A percentile compares a stretch with the other conserved stretches of the same genome.
Conservation (phyloP, 1,139 yeast species). For the Hyphopichia pseudoburtonii region DNA sequence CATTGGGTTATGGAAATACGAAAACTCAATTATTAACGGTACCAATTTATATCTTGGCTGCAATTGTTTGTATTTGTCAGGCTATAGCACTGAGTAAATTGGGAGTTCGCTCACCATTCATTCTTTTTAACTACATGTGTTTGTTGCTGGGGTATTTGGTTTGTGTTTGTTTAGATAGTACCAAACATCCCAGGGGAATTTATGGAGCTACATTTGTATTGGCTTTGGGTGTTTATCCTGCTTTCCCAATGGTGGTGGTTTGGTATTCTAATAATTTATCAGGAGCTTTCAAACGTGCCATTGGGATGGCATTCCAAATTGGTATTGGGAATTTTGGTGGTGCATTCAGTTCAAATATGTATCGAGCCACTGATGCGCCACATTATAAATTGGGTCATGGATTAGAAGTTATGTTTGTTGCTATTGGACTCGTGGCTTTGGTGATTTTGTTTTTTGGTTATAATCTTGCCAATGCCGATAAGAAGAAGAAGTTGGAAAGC, state of each 20-base stretch:
- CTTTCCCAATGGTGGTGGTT: constrained; percentile 33
- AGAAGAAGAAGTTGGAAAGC: constrained; percentile 12
- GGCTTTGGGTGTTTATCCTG: constrained; percentile 32
- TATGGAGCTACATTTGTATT: constrained; percentile 35
- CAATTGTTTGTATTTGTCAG: constrained; percentile 23
- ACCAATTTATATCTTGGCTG: constrained; percentile 34
- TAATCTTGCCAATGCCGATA: constrained; percentile 16
- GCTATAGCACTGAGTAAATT: constrained; percentile 28
- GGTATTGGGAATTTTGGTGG: constrained; percentile 43
- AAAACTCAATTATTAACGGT: constrained; percentile 29
- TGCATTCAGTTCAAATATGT: constrained; percentile 34
- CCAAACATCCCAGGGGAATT: constrained; percentile 15
- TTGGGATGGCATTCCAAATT: constrained; percentile 40
- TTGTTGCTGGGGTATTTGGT: constrained; percentile 31
- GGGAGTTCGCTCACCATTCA: constrained; percentile 31
- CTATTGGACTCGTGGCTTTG: constrained; percentile 14
- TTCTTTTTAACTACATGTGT: constrained; percentile 21
- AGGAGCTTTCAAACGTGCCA: constrained; percentile 34
- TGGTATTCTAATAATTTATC: constrained; percentile 39
- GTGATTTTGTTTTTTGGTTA: constrained; percentile 14
- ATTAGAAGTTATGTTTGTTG: constrained; percentile 18
- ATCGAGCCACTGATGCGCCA: constrained; percentile 28
- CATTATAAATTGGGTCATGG: constrained; percentile 27
- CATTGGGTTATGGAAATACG: constrained; percentile 22
- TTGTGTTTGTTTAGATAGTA: constrained; percentile 19